phyloP scores from a whole-genome alignment of 139 green algal species.

The Choricystis sp. region DNA sequence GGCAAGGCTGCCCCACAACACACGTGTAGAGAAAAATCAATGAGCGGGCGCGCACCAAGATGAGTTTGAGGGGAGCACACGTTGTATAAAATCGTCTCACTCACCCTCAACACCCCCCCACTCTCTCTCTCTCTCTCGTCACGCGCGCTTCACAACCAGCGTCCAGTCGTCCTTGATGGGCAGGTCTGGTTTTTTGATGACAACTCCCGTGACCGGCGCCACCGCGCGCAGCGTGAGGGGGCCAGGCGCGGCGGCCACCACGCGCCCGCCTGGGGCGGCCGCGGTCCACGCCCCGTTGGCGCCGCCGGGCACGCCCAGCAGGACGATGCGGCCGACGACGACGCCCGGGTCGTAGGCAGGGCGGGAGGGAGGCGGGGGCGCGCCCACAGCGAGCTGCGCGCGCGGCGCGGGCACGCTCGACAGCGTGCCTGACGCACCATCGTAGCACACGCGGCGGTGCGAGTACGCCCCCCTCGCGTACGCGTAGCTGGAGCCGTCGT shows the following conservation, averaged over 20 bases:
- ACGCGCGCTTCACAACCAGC: too few relatives aligned
- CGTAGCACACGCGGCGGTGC: neutral
- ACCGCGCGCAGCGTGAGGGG: too few relatives aligned
- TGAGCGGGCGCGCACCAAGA: neutral
- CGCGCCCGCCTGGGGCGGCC: too few relatives aligned
- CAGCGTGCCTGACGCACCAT: neutral
- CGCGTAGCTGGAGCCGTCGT: slow-evolving; percentile 81
- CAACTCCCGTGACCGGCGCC: too few relatives aligned
- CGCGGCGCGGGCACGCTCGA: slow-evolving; percentile 2
- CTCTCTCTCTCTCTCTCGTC: too few relatives aligned
- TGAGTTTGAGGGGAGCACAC: too few relatives aligned
- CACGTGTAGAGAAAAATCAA: slow-evolving; percentile 20
- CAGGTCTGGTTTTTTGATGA: too few relatives aligned
- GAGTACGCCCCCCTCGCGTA: slow-evolving; percentile 42
- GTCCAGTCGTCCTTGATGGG: too few relatives aligned
- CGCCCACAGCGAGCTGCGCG: slow-evolving; percentile 22
- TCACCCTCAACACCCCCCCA: too few relatives aligned
- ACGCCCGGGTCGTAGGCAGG: slow-evolving; percentile 2
- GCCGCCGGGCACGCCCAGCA: neutral
- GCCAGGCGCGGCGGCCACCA: too few relatives aligned
- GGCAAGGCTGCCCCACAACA: slow-evolving; percentile 39
- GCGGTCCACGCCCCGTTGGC: too few relatives aligned
- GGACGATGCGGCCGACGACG: neutral
- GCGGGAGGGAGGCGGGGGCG: slow-evolving; percentile 10
- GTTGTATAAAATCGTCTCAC: too few relatives aligned